These are phyloP conservation scores for Hygrophoropsis aurantiaca DNA, from an alignment of 768 basidiomycete genomes.

Conservation along the genomic window DNA sequence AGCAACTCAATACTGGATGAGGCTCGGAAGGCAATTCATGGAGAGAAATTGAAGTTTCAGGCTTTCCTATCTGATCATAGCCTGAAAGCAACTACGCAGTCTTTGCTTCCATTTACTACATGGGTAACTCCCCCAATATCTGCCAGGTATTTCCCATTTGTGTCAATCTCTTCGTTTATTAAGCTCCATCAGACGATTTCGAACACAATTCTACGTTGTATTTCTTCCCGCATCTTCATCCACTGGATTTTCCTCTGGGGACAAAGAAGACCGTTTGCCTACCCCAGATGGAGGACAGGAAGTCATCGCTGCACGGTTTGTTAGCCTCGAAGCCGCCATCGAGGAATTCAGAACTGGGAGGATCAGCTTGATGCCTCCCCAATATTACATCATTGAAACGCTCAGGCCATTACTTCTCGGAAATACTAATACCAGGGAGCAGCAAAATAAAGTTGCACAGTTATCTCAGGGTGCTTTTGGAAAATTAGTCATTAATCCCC, in stretches of 20 bases:
- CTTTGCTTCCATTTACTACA: conserved; percentile 67
- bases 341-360: conserved; percentile 47
- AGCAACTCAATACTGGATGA: conserved; percentile 46
- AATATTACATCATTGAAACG: conserved; percentile 68
- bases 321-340: conserved; percentile 54
- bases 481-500: conserved; percentile 58
- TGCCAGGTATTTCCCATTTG: conserved; percentile 41
- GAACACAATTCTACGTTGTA: conserved; percentile 66
- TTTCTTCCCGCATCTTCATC: conserved; percentile 51
- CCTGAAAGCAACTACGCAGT: conserved; percentile 43
- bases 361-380: conserved; percentile 71
- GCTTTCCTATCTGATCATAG: conserved; percentile 49
- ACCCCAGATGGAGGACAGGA: conserved; percentile 71
- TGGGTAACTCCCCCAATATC: conserved; percentile 68
- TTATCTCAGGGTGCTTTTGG: conserved; percentile 62
- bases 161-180: background rate
- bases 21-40: conserved; percentile 57
- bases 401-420: conserved; percentile 53
- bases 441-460: conserved; percentile 43
- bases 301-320: conserved; percentile 66
- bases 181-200: conserved; percentile 55
- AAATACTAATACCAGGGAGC: conserved; percentile 38
- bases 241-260: conserved; percentile 51
- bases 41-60: conserved; percentile 48
- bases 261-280: conserved; percentile 56